These are phyloP conservation scores for Cyberlindnera misumaiensis DNA, from an alignment of 805 yeast species.

Conservation along the genomic window DNA sequence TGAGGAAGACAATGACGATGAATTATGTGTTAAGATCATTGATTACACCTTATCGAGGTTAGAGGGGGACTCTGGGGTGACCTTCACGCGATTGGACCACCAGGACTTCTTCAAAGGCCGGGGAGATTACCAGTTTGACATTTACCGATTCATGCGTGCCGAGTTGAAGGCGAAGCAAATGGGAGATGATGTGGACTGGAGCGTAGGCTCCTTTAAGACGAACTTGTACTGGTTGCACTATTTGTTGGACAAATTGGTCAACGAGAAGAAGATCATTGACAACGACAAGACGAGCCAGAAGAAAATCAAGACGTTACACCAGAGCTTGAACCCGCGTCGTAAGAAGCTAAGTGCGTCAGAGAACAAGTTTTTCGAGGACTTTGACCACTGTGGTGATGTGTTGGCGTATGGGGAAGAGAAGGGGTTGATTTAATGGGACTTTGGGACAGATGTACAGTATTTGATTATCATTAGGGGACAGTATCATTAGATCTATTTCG, in stretches of 20 bases:
- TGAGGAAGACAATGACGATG: constrained; percentile 12
- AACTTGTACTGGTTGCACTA: constrained; percentile 63
- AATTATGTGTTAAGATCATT: constrained; percentile 39
- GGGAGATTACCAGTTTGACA: constrained; percentile 56
- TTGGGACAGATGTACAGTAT: too few species aligned
- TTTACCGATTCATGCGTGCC: constrained; percentile 50
- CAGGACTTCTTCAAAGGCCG: constrained; percentile 55
- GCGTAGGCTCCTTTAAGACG: constrained; percentile 37
- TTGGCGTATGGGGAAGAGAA: constrained; percentile 2
- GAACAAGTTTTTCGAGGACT: constrained; percentile 22
- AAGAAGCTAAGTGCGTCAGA: constrained; percentile 19
- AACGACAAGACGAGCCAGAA: constrained; percentile 22
- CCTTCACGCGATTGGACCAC: constrained; percentile 55
- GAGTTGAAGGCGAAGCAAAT: constrained; percentile 11
- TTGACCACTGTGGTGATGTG: constrained; percentile 20
- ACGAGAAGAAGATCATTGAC: constrained; percentile 30
- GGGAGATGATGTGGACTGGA: constrained; percentile 38
- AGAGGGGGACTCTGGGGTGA: constrained; percentile 22
- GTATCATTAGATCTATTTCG: not conserved
- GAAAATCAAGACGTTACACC: constrained; percentile 24
- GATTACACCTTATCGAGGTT: constrained; percentile 55
- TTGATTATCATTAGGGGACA: not conserved
- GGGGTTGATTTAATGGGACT: not conserved
- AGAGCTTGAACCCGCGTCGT: constrained; percentile 30
- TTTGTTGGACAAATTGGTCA: constrained; percentile 42